Percentiles rank a stretch among this genome's conserved stretches.
Conservation (phyloP, 371 early-diverging fungal species). For the Umbelopsis sp. region DNA sequence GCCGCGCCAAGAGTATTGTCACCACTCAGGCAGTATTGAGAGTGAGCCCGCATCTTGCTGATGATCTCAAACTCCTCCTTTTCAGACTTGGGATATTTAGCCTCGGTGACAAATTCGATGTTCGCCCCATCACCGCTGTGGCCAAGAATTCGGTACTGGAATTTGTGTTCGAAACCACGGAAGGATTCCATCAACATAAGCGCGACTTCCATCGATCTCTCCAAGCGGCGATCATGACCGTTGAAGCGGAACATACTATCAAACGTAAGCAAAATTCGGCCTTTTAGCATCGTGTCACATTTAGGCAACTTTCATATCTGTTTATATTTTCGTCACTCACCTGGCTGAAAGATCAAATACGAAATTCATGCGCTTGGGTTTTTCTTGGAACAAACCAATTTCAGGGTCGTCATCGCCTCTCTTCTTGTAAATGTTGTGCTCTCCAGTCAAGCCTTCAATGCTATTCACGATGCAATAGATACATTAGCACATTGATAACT, state of each 20-base stretch:
- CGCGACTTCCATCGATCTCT: conserved; percentile 73
- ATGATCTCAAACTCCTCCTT: conserved; percentile 76
- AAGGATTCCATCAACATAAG: conserved; percentile 87
- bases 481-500: background rate
- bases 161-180: conserved; percentile 83
- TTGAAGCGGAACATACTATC: conserved; percentile 77
- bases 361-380: conserved; percentile 82
- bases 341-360: conserved; percentile 81
- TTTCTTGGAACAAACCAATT: conserved; percentile 66
- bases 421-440: conserved; percentile 77
- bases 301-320: no score
- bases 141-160: conserved; percentile 75
- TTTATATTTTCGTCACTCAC: conserved; percentile 14
- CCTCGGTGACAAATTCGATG: conserved; percentile 72
- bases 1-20: conserved; percentile 81
- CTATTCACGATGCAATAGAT: conserved; percentile 24
- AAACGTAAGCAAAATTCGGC: background rate
- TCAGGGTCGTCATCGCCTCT: conserved; percentile 81
- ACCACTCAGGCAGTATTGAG: conserved; percentile 74
- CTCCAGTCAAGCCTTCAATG: conserved; percentile 81
- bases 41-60: conserved; percentile 66
- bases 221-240: conserved; percentile 70
- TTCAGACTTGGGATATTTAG: conserved; percentile 75
- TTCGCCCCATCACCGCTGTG: conserved; percentile 83
- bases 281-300: no score